Base-by-base conservation (phyloP, 192 early-diverging fungal genomes). In the Entomortierella beljakovae region DNA sequence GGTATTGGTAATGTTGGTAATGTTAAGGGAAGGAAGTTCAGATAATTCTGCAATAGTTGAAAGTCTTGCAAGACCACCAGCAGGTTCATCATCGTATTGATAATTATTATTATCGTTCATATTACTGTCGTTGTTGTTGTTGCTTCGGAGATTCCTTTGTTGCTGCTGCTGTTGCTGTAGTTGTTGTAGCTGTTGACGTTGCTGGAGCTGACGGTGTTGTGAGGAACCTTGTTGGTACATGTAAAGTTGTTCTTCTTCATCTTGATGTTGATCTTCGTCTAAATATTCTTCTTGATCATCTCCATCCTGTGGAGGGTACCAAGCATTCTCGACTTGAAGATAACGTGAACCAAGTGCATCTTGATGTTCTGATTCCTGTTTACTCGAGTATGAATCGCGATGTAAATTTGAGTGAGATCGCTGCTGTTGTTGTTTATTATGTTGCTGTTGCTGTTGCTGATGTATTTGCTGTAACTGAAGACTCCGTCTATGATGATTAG, bases 11-110 rank as follows among this genome's bases (percentile, higher is more conserved):
- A n/a, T n/a, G n/a, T n/a, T 34, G 56, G 61, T 62, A 51, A 70
- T 57, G 54, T 64, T 79, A 33, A 79, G 61, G 3, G 74, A 79
- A 6, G 74, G 74, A 11, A 79, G 48, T 42, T 79, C 74, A 0
- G 74, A 79, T 18, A 79, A 18, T 28, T 79, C 74, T 5, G 74
- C 74, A 18, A 79, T 79, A 6, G 74, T 79, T 1, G 74, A 79
- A 7, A 69, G 64, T 6, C 66, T 52, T 1, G 71, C 71, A 25
- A 64, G 55, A 3, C 55, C 67, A 28, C 53, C 58, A 22, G 64
- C 28, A 9, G 56, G 61, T 20, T 79, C 66, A 35, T 79, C 74
- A 0, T 79, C 74, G 34, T 71, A 71, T 1, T 42, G 34, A 4
- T 61, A 38, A 26, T 54, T 57, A 35, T 18, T 20, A 25, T 61